A percentile compares a stretch with the other conserved stretches of the same genome.
Conservation (phyloP, 177 flowering plant species). For the Vitis hybrid region DNA sequence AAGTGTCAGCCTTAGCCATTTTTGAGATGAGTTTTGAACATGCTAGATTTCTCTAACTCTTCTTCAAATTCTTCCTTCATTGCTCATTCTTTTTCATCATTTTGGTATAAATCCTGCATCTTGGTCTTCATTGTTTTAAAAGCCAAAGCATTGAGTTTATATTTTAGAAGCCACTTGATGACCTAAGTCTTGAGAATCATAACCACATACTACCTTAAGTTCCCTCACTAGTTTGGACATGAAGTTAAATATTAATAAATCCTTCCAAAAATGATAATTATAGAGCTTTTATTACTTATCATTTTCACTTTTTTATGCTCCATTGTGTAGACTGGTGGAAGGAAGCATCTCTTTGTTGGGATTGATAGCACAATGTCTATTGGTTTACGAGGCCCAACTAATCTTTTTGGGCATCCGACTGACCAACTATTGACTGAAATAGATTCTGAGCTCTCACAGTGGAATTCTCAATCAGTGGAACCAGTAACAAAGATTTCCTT, state of each 20-base stretch:
- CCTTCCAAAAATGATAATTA: neutral
- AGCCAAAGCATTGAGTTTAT: neutral
- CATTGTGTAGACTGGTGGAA: conserved; percentile 51
- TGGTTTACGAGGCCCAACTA: conserved; percentile 91
- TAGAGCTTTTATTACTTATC: conserved; percentile 7
- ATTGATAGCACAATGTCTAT: conserved; percentile 73
- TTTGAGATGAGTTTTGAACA: too few relatives aligned
- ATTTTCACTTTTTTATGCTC: conserved; percentile 1
- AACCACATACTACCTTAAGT: neutral
- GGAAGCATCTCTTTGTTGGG: conserved; percentile 85
- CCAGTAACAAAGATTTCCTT: conserved; percentile 72
- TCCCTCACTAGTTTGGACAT: neutral
- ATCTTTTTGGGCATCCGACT: conserved; percentile 94
- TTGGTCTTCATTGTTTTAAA: neutral
- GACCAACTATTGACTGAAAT: conserved; percentile 61
- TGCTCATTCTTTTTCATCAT: neutral
- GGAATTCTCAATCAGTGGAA: conserved; percentile 52
- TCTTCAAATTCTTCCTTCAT: neutral
- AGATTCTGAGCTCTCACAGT: conserved; percentile 72
- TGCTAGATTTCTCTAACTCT: neutral
- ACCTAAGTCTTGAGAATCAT: neutral
- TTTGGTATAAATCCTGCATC: neutral
- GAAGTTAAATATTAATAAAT: neutral
- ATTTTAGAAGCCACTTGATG: neutral
- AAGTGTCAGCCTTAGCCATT: too few relatives aligned